Conservation (phyloP, 2,329 filamentous ascomycete genomes). For the Fusarium keratoplasticum region DNA sequence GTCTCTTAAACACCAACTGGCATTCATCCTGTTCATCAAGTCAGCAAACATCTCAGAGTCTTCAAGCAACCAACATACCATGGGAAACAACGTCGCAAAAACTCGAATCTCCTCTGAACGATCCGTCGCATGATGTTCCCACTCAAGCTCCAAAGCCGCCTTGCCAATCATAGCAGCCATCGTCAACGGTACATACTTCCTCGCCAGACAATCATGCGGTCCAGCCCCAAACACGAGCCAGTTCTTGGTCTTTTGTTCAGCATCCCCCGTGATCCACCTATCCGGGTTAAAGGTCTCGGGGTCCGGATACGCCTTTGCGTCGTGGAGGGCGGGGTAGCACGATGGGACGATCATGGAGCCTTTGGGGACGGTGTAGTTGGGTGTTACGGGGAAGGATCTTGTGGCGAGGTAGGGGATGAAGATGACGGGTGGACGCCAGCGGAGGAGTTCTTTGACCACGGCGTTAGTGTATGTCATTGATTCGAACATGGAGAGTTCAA, state of each 20-base stretch:
- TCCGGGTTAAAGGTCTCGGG: constrained; percentile 62
- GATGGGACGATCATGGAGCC: constrained; percentile 63
- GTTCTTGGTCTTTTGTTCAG: constrained; percentile 62
- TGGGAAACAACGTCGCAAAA: constrained; percentile 62
- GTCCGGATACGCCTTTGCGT: constrained; percentile 59
- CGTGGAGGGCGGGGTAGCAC: constrained; percentile 63
- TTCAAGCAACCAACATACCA: constrained; percentile 50
- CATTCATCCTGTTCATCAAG: background rate
- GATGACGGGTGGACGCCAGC: constrained; percentile 64
- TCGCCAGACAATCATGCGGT: constrained; percentile 62
- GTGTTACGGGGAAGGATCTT: constrained; percentile 59
- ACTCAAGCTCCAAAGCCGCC: constrained; percentile 61
- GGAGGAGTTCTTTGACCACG: constrained; percentile 65
- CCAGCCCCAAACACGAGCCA: constrained; percentile 66
- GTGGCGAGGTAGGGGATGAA: constrained; percentile 65
- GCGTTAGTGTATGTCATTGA: constrained; percentile 63
- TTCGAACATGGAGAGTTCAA: constrained; percentile 60
- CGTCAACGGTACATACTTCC: constrained; percentile 61
- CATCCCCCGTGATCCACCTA: constrained; percentile 64
- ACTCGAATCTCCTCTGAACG: constrained; percentile 63
- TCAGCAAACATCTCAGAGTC: background rate
- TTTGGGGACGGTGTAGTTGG: constrained; percentile 61
- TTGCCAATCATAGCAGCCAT: constrained; percentile 66
- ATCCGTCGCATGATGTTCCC: constrained; percentile 61
- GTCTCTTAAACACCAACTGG: background rate